Conservation (phyloP, 2,329 filamentous ascomycete genomes). For the Phialocephala sp. region DNA sequence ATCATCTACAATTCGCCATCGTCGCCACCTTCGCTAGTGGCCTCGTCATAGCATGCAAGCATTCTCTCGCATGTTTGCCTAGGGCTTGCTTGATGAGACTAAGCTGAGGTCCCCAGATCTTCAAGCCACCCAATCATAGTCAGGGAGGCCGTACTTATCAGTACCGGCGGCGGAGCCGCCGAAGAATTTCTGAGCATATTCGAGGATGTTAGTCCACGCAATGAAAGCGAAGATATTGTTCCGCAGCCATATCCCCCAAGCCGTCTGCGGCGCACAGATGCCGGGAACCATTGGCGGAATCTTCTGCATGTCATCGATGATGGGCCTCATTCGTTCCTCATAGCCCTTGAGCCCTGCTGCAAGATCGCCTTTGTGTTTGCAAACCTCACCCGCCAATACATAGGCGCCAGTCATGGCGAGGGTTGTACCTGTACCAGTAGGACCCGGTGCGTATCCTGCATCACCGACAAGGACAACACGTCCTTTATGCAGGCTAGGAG, state of each 20-base stretch:
- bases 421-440: constrained; percentile 59
- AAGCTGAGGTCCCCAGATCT: too few relatives aligned
- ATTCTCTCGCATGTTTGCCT: too few relatives aligned
- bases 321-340: not conserved
- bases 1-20: too few relatives aligned
- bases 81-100: too few relatives aligned
- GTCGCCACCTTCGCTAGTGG: too few relatives aligned
- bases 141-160: too few relatives aligned
- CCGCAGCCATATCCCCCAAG: not conserved
- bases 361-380: not conserved
- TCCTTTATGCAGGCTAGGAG: constrained; percentile 47
- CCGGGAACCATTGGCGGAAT: not conserved
- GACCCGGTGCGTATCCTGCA: constrained; percentile 60
- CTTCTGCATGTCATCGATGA: not conserved
- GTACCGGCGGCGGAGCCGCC: too few relatives aligned
- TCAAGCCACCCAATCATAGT: too few relatives aligned
- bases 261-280: not conserved
- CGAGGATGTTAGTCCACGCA: too few relatives aligned
- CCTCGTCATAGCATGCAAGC: too few relatives aligned
- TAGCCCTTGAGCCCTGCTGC: not conserved
- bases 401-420: constrained; percentile 57
- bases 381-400: constrained; percentile 54
- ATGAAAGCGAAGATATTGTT: too few relatives aligned
- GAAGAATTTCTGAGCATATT: too few relatives aligned
- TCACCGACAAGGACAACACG: constrained; percentile 60